phyloP scores from a whole-genome alignment of 768 basidiomycete species.

The Mycena olivaceomarginata region DNA sequence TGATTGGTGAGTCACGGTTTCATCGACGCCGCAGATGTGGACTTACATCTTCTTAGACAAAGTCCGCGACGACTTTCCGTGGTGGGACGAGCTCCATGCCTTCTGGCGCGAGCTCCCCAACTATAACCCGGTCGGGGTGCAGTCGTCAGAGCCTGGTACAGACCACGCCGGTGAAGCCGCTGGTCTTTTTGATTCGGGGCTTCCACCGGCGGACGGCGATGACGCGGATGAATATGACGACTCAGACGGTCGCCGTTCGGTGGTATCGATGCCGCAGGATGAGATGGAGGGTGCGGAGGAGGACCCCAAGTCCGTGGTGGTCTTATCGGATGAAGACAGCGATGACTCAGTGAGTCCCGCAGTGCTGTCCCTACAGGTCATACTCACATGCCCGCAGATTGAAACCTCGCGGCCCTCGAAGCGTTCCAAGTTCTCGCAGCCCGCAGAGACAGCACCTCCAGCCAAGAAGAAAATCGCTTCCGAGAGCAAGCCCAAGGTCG shows the following conservation, averaged over 20 bases:
- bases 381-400: neutral
- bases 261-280: neutral
- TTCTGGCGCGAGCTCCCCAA: constrained; percentile 29
- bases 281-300: too few relatives aligned
- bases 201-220: neutral
- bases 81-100: constrained; percentile 32
- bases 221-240: neutral
- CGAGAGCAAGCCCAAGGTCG: neutral
- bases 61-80: neutral
- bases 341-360: too few relatives aligned
- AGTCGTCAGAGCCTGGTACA: constrained; percentile 29
- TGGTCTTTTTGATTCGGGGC: neutral
- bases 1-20: constrained; percentile 11
- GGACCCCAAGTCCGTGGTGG: too few relatives aligned
- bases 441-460: neutral
- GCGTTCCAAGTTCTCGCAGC: neutral
- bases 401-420: neutral
- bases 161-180: constrained; percentile 27
- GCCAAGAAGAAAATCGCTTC: neutral
- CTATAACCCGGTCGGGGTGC: constrained; percentile 30
- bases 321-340: too few relatives aligned
- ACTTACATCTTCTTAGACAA: neutral
- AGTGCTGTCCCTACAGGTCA: neutral
- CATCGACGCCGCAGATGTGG: too few relatives aligned
- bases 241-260: neutral